phyloP scores from a whole-genome alignment of 805 yeast genomes.

The Cyberlindnera japonica region DNA sequence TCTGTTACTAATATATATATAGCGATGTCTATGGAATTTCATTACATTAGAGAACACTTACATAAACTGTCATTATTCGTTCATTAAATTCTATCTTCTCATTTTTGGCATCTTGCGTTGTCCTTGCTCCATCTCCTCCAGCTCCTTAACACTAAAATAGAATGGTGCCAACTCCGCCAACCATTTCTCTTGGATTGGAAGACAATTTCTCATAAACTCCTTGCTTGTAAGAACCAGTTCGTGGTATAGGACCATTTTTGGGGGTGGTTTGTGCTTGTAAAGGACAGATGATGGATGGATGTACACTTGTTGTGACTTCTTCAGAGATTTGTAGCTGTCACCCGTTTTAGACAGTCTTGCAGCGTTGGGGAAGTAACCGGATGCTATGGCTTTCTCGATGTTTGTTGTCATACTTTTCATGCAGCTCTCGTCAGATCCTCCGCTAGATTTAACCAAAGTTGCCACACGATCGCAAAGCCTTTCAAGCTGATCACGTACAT shows the following conservation, averaged over 20 bases:
- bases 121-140: constrained; percentile 19
- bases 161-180: constrained; percentile 72
- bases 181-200: constrained; percentile 72
- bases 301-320: constrained; percentile 66
- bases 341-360: constrained; percentile 82
- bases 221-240: constrained; percentile 80
- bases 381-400: constrained; percentile 77
- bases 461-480: constrained; percentile 55
- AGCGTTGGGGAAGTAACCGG: constrained; percentile 96
- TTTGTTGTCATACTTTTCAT: constrained; percentile 58
- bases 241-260: constrained; percentile 71
- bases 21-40: too few species aligned
- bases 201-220: constrained; percentile 83
- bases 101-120: constrained; percentile 21
- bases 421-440: constrained; percentile 29
- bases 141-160: constrained; percentile 19
- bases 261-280: constrained; percentile 63
- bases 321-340: constrained; percentile 58
- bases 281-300: constrained; percentile 86
- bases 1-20: too few species aligned
- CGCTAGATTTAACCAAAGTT: constrained; percentile 34
- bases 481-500: constrained; percentile 67
- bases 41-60: too few species aligned
- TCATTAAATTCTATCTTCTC: constrained; percentile 3
- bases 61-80: too few species aligned